Evolutionary conservation across 768 basidiomycete genomes (phyloP).

Genomic region (Termitomyces titanicus): DNA sequence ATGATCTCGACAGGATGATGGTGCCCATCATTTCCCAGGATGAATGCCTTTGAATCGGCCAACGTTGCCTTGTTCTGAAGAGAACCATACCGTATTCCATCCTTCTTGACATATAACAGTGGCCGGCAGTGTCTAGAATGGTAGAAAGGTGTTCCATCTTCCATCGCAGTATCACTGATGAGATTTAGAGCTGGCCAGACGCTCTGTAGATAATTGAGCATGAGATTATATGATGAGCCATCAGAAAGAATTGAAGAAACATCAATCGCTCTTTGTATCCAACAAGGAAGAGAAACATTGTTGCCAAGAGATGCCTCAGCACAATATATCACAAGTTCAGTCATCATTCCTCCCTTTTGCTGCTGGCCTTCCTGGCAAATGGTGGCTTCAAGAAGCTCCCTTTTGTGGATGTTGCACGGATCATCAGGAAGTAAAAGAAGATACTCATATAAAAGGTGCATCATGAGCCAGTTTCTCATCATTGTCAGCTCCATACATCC

Average conservation of each 20-base stretch:
- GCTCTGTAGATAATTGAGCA: neutral
- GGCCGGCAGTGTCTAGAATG: neutral
- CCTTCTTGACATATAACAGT: neutral
- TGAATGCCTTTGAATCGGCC: neutral
- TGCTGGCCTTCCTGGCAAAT: slow-evolving; percentile 10
- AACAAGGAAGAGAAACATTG: slow-evolving; percentile 1
- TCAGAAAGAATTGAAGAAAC: slow-evolving; percentile 1
- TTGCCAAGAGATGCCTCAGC: slow-evolving; percentile 12
- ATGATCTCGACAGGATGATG: neutral
- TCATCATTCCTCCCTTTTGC: slow-evolving; percentile 18
- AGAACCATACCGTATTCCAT: slow-evolving; percentile 1
- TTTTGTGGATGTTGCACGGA: neutral
- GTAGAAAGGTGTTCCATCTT: neutral
- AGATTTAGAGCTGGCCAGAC: slow-evolving; percentile 3
- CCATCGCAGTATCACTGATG: neutral
- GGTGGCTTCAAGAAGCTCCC: slow-evolving; percentile 11
- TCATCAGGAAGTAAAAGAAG: neutral
- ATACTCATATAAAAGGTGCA: neutral
- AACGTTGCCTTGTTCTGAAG: neutral
- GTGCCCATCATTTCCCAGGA: neutral
- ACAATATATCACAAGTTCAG: slow-evolving; percentile 17
- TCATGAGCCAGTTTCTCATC: neutral
- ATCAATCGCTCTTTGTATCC: neutral
- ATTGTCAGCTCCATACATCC: slow-evolving; percentile 7
- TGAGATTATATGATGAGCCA: neutral